phyloP scores from a whole-genome alignment of 345 rosid species.

The Eucalyptus curtisii region DNA sequence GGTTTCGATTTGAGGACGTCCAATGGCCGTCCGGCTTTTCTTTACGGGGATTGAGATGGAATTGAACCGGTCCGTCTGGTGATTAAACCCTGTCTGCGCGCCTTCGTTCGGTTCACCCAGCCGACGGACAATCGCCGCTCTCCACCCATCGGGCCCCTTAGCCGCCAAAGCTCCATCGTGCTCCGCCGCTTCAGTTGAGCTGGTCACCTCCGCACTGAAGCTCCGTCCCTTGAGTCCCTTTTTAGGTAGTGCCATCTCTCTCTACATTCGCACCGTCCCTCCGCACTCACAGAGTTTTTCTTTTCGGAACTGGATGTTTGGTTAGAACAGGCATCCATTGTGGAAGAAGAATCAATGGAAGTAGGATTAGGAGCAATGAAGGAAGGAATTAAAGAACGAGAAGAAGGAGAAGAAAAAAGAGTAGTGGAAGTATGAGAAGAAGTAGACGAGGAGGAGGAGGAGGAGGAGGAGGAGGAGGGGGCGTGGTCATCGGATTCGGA shows the following conservation, averaged over 20 bases:
- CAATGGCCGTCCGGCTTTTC: too few species aligned
- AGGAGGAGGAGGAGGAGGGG: neutral
- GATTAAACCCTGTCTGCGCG: neutral
- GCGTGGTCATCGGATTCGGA: too few species aligned
- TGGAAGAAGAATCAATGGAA: too few species aligned
- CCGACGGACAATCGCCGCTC: neutral
- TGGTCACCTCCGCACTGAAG: neutral
- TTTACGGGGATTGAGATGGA: neutral
- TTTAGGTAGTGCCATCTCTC: neutral
- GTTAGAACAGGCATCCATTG: too few species aligned
- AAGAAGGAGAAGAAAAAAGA: too few species aligned
- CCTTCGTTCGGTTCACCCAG: neutral
- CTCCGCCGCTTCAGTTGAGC: neutral
- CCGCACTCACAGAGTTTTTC: too few species aligned
- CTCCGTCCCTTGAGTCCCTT: neutral
- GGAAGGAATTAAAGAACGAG: too few species aligned
- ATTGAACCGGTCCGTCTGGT: neutral
- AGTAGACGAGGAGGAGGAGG: too few species aligned
- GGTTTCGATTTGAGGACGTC: fast-evolving
- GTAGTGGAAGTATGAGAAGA: too few species aligned
- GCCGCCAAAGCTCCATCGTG: neutral
- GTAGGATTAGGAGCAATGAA: too few species aligned
- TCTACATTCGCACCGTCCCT: too few species aligned
- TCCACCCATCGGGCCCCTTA: neutral
- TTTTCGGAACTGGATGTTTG: too few species aligned